These are phyloP conservation scores for Pythium sukuiense DNA, from an alignment of 352 stramenopile genomes.

Conservation along the genomic window DNA sequence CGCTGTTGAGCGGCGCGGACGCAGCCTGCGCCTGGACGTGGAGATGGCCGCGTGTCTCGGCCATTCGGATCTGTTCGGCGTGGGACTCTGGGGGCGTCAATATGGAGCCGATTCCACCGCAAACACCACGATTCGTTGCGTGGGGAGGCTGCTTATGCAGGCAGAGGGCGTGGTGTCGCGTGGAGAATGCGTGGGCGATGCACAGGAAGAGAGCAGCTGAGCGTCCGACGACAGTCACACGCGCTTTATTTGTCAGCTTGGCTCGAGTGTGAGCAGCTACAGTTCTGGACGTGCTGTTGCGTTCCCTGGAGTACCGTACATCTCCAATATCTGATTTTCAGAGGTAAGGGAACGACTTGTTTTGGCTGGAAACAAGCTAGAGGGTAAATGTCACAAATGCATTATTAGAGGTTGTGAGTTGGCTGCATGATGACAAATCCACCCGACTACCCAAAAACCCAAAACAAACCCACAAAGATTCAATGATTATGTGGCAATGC, in stretches of 20 bases:
- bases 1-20: background rate
- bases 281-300: background rate
- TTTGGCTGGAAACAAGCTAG: slow-evolving; percentile 4
- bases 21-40: background rate
- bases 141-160: background rate
- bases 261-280: background rate
- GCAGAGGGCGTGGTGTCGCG: background rate
- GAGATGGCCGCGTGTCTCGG: background rate
- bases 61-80: background rate
- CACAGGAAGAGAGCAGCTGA: background rate
- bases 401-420: background rate
- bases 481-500: background rate
- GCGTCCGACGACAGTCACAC: background rate
- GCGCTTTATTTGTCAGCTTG: slow-evolving; percentile 9
- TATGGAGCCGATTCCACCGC: background rate
- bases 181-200: background rate
- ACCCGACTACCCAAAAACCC: slow-evolving; percentile 20
- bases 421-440: slow-evolving; percentile 17
- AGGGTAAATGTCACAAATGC: background rate
- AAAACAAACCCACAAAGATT: background rate
- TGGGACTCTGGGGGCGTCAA: background rate
- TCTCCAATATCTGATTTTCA: slow-evolving; percentile 4
- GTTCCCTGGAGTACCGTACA: background rate
- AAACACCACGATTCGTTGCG: background rate
- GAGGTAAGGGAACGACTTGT: background rate